Evolutionary conservation across 305 asterid genomes (phyloP), one percentile per base, ranked within the genome.

Genomic region (Rubia occidens): DNA sequence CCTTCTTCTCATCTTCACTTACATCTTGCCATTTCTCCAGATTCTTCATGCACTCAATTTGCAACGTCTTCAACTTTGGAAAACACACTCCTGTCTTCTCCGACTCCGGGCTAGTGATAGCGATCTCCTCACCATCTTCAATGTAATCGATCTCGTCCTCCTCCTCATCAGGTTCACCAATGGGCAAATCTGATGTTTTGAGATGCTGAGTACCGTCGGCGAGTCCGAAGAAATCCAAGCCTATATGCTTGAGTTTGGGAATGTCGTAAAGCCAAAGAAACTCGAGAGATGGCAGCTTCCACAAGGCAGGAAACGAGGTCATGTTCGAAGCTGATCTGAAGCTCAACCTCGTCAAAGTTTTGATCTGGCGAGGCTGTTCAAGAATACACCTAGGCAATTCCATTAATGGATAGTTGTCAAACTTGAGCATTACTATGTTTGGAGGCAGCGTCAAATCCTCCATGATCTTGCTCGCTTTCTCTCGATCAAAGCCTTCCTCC

Each of bases 281-380:
- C 26, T 62, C 67, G 17, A 62, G 67, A 39, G 67, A 62, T n/a
- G 67, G 11, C 44, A 62, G 1, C 17, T 62, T 62, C 67, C 67
- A 35, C 26, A 62, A 62, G 21, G 51, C 26, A 5, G 67, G 67
- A 11, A 62, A 62, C 1, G 67, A 44, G 35, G 9, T 0, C 26
- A 62, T 17, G 17, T 62, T 62, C 49, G 6, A 39, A 35, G 67
- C 67, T 17, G 67, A 62, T 39, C 49, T 62, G 8, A 62, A 35
- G 9, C 21, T 60, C 65, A 60, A 32, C 65, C 65, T 39, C 20
- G 26, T 62, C 21, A 62, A 62, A 18, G 35, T 26, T 2, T 62
- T 17, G 29, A 54, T n/a, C 21, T 24, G 6, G 45, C 11, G 44
- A 6, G 66, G 40, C 15, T 59, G 3, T 32, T 6, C 49, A 18